Evolutionary conservation across 1,284 basidiomycete species (phyloP).

Genomic region (Xerocomus amazonicus): DNA sequence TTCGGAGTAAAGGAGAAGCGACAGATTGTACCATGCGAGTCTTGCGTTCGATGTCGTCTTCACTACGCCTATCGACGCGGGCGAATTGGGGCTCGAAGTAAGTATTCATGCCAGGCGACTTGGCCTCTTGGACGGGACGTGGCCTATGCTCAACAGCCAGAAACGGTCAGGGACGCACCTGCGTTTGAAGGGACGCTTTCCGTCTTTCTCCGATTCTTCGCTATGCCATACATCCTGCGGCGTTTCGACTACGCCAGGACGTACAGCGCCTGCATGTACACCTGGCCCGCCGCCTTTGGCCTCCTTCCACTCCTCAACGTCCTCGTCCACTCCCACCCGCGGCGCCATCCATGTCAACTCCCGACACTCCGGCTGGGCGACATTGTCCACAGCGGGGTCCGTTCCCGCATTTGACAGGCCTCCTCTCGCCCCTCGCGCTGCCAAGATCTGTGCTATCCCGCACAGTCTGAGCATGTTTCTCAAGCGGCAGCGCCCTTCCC

Average conservation of each 20-base stretch:
- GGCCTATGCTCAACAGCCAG: conserved; percentile 9
- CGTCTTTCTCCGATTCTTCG: conserved; percentile 8
- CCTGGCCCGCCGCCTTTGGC: conserved; percentile 15
- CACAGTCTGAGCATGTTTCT: conserved; percentile 20
- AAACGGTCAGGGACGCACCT: conserved; percentile 14
- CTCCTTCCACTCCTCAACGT: conserved; percentile 13
- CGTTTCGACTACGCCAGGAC: conserved; percentile 16
- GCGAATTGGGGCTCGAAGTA: conserved; percentile 55
- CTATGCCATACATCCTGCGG: conserved; percentile 12
- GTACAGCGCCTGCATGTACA: conserved; percentile 11
- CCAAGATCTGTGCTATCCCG: conserved; percentile 18
- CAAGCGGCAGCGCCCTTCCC: conserved; percentile 17
- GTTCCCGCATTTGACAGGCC: conserved; percentile 1
- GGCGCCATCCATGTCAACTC: background rate
- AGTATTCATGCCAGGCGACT: conserved; percentile 10
- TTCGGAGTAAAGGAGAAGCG: conserved; percentile 16
- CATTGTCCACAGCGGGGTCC: background rate
- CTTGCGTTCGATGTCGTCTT: conserved; percentile 62
- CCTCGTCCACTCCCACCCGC: background rate
- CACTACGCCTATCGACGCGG: conserved; percentile 49
- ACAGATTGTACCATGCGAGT: conserved; percentile 13
- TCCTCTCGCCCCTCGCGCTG: conserved; percentile 13
- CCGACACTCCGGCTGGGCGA: background rate
- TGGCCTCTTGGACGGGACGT: too few relatives aligned
- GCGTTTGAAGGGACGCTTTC: conserved; percentile 15